Percentiles rank a stretch among this genome's conserved stretches.
Evolutionary conservation across 371 early-diverging fungal genomes (phyloP).

Genomic region (Parasitella parasitica): DNA sequence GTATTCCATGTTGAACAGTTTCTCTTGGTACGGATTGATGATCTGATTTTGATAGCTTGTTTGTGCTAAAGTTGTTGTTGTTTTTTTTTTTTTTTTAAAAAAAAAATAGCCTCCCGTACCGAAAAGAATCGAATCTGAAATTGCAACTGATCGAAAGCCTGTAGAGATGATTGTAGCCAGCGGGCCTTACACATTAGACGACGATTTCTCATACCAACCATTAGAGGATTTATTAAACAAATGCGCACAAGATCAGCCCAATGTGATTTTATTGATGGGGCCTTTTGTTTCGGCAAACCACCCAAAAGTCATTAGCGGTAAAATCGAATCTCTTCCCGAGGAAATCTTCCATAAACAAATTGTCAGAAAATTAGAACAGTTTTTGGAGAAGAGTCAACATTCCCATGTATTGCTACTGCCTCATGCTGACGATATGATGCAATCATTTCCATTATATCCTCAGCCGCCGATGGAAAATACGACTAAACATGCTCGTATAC

Average conservation of each 20-base stretch:
- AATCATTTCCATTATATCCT: conserved; percentile 75
- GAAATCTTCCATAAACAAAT: conserved; percentile 66
- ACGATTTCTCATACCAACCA: conserved; percentile 77
- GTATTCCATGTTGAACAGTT: conserved; percentile 25
- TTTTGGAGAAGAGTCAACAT: conserved; percentile 42
- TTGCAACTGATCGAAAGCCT: conserved; percentile 42
- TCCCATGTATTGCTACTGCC: conserved; percentile 72
- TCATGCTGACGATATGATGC: conserved; percentile 69
- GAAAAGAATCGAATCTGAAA: conserved; percentile 19
- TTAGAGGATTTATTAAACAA: conserved; percentile 67
- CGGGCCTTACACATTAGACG: conserved; percentile 85
- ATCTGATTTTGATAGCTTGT: too few relatives aligned
- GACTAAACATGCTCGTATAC: conserved; percentile 31
- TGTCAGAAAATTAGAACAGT: conserved; percentile 40
- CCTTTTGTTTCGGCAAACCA: conserved; percentile 82
- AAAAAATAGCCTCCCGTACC: conserved; percentile 44
- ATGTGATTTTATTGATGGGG: conserved; percentile 80
- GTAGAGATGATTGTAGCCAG: conserved; percentile 70
- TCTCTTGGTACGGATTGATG: conserved; percentile 10
- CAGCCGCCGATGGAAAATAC: conserved; percentile 70
- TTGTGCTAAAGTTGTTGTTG: too few relatives aligned
- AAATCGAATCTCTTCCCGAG: conserved; percentile 57
- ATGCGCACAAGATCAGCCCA: conserved; percentile 63
- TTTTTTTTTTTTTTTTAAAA: too few relatives aligned
- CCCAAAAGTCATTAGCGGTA: conserved; percentile 59